Percentiles rank a stretch among this genome's conserved stretches.
Evolutionary conservation across 148 eudicot species (phyloP).

Genomic region (Rhododendron mucronatum): DNA sequence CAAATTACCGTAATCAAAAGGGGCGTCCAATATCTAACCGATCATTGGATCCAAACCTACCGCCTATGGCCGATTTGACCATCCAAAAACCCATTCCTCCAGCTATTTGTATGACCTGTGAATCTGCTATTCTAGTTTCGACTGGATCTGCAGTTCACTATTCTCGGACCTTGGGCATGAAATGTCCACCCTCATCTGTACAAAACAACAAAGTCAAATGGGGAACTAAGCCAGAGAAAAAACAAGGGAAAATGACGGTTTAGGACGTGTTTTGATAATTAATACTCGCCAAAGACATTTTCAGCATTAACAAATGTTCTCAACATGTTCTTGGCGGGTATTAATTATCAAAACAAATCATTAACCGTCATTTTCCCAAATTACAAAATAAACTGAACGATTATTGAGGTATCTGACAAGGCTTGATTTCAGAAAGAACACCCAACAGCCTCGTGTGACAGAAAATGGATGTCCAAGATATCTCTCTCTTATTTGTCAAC

Average conservation of each 20-base stretch:
- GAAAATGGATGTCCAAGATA: no score
- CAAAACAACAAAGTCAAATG: not conserved
- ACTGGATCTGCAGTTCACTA: not conserved
- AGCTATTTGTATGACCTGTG: not conserved
- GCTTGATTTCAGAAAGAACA: not conserved
- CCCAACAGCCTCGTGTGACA: not conserved
- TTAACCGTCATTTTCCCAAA: not conserved
- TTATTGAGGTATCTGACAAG: not conserved
- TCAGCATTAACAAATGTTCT: no score
- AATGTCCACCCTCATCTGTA: constrained; percentile 39
- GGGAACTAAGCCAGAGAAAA: not conserved
- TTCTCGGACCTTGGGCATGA: constrained; percentile 34
- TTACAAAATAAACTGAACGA: not conserved
- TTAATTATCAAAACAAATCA: no score
- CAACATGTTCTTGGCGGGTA: no score
- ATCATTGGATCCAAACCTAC: not conserved
- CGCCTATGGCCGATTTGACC: not conserved
- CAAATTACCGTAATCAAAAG: not conserved
- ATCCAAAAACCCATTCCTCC: not conserved
- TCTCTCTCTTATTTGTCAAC: not conserved
- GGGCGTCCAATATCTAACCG: not conserved
- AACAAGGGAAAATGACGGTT: no score
- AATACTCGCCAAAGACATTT: no score
- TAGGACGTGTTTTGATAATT: no score
- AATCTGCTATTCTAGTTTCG: not conserved